Conservation (phyloP, 805 yeast genomes). For the Yamadazyma scolyti region DNA sequence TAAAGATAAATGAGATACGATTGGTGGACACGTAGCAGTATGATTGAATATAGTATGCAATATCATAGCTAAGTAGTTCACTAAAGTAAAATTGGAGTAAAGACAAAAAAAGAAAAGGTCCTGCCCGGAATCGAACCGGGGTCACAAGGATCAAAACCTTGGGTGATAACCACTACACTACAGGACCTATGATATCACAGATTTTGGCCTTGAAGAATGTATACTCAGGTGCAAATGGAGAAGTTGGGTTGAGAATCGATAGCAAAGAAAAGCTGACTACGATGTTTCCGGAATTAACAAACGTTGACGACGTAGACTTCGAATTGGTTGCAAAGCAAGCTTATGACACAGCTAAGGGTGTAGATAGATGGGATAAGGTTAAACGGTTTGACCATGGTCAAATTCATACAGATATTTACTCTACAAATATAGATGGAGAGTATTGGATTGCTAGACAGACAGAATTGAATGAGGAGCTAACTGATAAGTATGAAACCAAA, state of each 20-base stretch:
- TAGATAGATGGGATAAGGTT: conserved; percentile 7
- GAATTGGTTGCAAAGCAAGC: not conserved
- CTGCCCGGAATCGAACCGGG: conserved; percentile 87
- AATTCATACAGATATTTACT: conserved; percentile 2
- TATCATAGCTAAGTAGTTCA: too few relatives aligned
- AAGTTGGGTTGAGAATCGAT: too few relatives aligned
- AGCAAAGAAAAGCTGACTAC: too few relatives aligned
- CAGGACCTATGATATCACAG: too few relatives aligned
- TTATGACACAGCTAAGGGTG: not conserved
- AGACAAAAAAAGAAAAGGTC: conserved; percentile 28
- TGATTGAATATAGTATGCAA: too few relatives aligned
- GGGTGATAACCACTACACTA: conserved; percentile 79
- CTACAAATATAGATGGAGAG: conserved; percentile 5
- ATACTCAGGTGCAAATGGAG: too few relatives aligned
- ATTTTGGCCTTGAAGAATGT: conserved; percentile 2
- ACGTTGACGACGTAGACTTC: too few relatives aligned
- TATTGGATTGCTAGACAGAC: conserved; percentile 16
- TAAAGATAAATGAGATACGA: too few relatives aligned
- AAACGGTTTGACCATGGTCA: conserved; percentile 3
- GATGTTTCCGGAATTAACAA: too few relatives aligned
- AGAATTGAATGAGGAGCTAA: conserved; percentile 4
- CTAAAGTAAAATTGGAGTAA: too few relatives aligned
- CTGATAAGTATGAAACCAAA: conserved; percentile 4
- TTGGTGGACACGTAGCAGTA: too few relatives aligned
- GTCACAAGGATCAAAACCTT: conserved; percentile 80